A percentile compares a stretch with the other conserved stretches of the same genome.
Evolutionary conservation across 1,139 yeast genomes (phyloP).

Genomic region (Candida neerlandica): DNA sequence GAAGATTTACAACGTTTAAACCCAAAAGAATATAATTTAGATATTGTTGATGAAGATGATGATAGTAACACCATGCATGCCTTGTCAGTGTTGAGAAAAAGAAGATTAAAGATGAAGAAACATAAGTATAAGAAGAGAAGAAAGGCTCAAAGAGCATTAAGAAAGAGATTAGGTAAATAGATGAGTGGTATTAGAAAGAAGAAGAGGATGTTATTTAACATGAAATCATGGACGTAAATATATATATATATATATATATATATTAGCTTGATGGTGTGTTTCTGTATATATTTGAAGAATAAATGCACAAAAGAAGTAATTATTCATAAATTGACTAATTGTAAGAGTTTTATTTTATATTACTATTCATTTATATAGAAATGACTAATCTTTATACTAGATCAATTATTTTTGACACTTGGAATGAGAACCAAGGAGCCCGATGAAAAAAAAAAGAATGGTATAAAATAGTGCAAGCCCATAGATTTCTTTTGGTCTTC

Average conservation of each 20-base stretch:
- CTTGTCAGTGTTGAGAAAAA: conserved; percentile 68
- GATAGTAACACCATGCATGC: conserved; percentile 33
- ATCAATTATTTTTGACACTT: too few relatives aligned
- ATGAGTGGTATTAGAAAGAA: neutral
- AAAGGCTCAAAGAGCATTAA: conserved; percentile 60
- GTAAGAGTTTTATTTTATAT: neutral
- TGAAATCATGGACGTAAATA: neutral
- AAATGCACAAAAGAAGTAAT: neutral
- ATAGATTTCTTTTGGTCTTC: too few relatives aligned
- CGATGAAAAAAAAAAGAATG: too few relatives aligned
- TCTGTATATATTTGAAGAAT: neutral
- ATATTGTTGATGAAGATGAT: conserved; percentile 19
- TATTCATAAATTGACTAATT: too few relatives aligned
- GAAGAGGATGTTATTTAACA: neutral
- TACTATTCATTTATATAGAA: neutral
- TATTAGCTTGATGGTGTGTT: neutral
- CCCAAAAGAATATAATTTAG: conserved; percentile 6
- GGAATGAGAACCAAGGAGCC: too few relatives aligned
- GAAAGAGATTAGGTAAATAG: conserved; percentile 55
- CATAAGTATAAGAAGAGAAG: conserved; percentile 75
- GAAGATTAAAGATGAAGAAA: conserved; percentile 73
- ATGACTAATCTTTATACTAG: too few relatives aligned
- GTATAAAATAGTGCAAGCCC: too few relatives aligned
- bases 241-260: conserved; percentile 3
- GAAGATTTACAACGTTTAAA: neutral